Evolutionary conservation across 805 yeast species (phyloP), one percentile per base, ranked within the genome.

Genomic region (Candida argentea): DNA sequence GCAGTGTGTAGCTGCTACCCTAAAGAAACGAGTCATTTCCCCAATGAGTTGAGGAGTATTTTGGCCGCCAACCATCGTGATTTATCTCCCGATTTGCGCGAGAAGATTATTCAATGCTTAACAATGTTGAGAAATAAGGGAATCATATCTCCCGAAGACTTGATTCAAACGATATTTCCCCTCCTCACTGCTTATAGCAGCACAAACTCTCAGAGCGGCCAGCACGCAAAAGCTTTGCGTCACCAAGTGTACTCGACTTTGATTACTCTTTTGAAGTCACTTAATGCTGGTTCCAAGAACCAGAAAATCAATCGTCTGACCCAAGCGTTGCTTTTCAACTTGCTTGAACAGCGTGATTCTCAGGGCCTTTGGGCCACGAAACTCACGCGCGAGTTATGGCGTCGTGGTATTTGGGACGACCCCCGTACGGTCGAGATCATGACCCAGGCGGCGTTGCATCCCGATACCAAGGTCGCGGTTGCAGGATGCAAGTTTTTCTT

Each of bases 371-470:
- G 97, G 96, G 96, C 97, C 5, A 83, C 96, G 3, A 87, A 85
- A 46, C 61, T 91, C 32, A 86, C 96, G 4, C 72, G 97, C 49
- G 97, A 91, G 53, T 62, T 91, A 28, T 91, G 99, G 99, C 73
- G 95, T 61, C 71, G 97, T 50, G 94, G 94, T 47, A 82, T 91
- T 33, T 91, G 99, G 99, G 96, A 86, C 52, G 99, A 91, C 52
- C 72, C 94, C 0, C 67, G 96, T 44, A 80, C 97, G 0, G 94
- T 91, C n/a, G 98, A 91, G 55, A 75, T 91, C 46, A 87, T 91
- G 97, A 79, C 94, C 2, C 91, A 85, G 43, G 96, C 97, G 1
- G 85, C 96, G 2, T 56, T 84, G 36, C 95, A 86, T 46, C 77
- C 79, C 10, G 94, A 91, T 44, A 62, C 67, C 10, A 91, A 91